Percentiles rank a stretch among this genome's conserved stretches.
phyloP scores from a whole-genome alignment of 768 basidiomycete genomes.

The Xerocomus potaroensis region DNA sequence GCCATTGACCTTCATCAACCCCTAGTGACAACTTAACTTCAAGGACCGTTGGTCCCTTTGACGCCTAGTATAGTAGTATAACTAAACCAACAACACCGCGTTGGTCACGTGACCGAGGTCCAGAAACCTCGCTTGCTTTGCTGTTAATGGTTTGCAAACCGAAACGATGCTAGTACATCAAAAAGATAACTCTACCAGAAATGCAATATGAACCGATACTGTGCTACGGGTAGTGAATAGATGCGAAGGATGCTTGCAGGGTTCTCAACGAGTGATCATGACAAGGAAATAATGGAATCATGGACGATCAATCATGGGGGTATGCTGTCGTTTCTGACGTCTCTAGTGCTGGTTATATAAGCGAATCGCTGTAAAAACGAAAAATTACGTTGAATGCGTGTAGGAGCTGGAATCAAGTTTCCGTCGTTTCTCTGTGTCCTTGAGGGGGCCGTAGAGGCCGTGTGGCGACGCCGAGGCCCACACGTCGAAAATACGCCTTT shows the following conservation, averaged over 20 bases:
- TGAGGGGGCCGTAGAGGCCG: conserved; percentile 13
- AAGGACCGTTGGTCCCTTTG: neutral
- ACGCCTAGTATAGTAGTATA: neutral
- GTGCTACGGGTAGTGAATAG: conserved; percentile 4
- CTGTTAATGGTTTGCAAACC: no score
- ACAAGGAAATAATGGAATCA: conserved; percentile 1
- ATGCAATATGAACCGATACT: conserved; percentile 14
- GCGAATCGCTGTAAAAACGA: conserved; percentile 36
- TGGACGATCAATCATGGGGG: conserved; percentile 5
- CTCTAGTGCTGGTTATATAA: conserved; percentile 8
- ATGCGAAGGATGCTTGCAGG: conserved; percentile 19
- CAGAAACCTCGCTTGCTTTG: neutral
- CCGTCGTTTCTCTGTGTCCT: conserved; percentile 12
- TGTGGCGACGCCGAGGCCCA: conserved; percentile 21
- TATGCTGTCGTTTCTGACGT: conserved; percentile 8
- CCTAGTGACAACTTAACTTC: neutral
- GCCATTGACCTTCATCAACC: conserved; percentile 45
- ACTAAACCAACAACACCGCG: conserved; percentile 12
- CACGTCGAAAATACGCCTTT: conserved; percentile 13
- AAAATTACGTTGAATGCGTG: conserved; percentile 30
- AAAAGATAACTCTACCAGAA: conserved; percentile 7
- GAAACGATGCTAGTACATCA: conserved; percentile 6
- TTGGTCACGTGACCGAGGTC: conserved; percentile 27
- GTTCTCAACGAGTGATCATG: conserved; percentile 5
- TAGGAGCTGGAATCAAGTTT: conserved; percentile 12